These are phyloP conservation scores for Chloris gayana DNA, from an alignment of 176 grass and related monocot genomes.

Conservation along the genomic window DNA sequence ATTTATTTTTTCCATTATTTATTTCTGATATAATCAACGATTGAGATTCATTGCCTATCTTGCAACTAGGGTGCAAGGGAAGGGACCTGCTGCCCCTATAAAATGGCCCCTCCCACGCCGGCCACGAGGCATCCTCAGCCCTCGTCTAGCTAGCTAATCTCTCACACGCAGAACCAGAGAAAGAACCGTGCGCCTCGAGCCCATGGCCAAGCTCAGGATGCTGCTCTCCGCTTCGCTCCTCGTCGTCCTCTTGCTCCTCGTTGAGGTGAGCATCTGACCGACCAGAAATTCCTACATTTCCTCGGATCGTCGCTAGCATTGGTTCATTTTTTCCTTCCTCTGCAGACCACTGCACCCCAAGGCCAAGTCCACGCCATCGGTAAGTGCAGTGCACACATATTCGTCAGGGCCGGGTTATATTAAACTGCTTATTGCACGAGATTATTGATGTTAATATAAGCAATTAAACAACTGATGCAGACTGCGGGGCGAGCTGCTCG, in stretches of 20 bases:
- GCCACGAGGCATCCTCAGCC: not conserved
- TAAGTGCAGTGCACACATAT: not conserved
- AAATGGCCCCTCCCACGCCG: not conserved
- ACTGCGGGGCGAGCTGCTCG: constrained; percentile 50
- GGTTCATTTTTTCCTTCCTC: not conserved
- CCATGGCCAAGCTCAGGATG: constrained; percentile 31
- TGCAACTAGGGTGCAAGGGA: too few species aligned
- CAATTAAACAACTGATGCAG: constrained; percentile 16
- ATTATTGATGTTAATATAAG: too few species aligned
- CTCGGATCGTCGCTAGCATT: not conserved
- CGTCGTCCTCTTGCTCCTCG: constrained; percentile 52
- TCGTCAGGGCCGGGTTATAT: too few species aligned
- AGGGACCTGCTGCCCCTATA: not conserved
- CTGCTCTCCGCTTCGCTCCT: constrained; percentile 36
- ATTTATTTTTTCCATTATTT: too few species aligned
- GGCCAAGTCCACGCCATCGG: constrained; percentile 37
- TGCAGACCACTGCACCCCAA: constrained; percentile 40
- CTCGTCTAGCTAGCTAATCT: not conserved
- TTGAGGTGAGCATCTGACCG: constrained; percentile 42
- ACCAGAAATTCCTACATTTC: too few species aligned
- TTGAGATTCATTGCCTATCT: too few species aligned
- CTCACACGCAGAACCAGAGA: not conserved
- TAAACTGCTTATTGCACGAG: not conserved
- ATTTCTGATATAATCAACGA: too few species aligned
- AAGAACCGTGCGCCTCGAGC: not conserved